These are phyloP conservation scores for Begonia peltatifolia DNA, from an alignment of 306 rosid species.

Conservation along the genomic window DNA sequence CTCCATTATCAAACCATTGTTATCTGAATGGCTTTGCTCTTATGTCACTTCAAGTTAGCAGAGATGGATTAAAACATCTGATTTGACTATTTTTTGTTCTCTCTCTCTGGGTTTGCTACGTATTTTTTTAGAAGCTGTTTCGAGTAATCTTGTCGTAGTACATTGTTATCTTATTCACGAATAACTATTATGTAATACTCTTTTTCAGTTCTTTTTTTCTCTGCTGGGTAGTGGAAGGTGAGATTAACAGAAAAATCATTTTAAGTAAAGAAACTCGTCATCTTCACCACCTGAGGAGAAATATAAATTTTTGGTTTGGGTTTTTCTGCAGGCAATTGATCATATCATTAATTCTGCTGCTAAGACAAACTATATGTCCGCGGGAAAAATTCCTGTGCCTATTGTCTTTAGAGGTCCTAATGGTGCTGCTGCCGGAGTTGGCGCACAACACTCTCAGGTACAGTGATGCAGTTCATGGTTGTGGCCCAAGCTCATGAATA, in stretches of 20 bases:
- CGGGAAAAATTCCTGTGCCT: slow-evolving; percentile 77
- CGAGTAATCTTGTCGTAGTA: too few relatives aligned
- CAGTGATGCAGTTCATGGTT: not conserved
- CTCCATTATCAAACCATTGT: not conserved
- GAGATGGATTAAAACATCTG: not conserved
- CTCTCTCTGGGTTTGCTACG: too few relatives aligned
- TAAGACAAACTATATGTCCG: slow-evolving; percentile 85
- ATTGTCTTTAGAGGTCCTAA: slow-evolving; percentile 94
- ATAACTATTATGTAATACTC: too few relatives aligned
- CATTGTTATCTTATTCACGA: too few relatives aligned
- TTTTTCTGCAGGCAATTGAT: slow-evolving; percentile 58
- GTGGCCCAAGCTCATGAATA: too few relatives aligned
- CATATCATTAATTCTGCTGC: slow-evolving; percentile 95
- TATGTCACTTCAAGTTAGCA: not conserved
- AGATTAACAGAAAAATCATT: not conserved
- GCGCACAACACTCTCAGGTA: slow-evolving; percentile 97
- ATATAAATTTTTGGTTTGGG: not conserved
- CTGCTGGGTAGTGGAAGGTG: too few relatives aligned
- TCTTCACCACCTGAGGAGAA: not conserved
- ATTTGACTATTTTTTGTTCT: too few relatives aligned
- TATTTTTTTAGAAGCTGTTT: too few relatives aligned
- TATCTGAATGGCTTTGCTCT: not conserved
- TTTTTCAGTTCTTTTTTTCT: too few relatives aligned
- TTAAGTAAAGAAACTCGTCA: not conserved
- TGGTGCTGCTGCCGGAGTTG: slow-evolving; percentile 96